phyloP scores from a whole-genome alignment of 495 filamentous ascomycete genomes.

The Penicillium taxi region DNA sequence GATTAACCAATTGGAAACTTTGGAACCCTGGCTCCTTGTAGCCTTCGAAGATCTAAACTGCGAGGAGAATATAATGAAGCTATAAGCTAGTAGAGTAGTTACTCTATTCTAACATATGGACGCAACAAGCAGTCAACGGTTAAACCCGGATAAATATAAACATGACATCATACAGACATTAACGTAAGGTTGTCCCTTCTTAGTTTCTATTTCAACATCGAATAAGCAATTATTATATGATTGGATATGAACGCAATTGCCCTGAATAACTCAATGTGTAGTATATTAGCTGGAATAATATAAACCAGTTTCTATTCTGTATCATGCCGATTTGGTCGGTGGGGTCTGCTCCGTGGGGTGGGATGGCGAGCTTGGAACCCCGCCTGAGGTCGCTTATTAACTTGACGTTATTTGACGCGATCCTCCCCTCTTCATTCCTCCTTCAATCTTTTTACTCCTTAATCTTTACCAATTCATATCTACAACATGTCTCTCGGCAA shows the following conservation, averaged over 20 bases:
- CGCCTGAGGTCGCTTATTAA: conserved; percentile 9
- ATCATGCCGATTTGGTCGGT: conserved; percentile 11
- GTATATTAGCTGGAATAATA: too few species aligned
- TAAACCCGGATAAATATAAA: conserved; percentile 12
- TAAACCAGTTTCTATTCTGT: neutral
- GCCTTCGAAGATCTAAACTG: too few species aligned
- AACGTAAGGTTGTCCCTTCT: too few species aligned
- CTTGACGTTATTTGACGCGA: conserved; percentile 11
- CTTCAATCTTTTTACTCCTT: conserved; percentile 4
- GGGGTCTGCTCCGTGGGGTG: conserved; percentile 18
- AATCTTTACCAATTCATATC: neutral
- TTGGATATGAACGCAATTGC: neutral
- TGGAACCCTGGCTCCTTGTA: too few species aligned
- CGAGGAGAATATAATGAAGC: too few species aligned
- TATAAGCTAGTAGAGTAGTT: too few species aligned
- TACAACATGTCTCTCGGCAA: conserved; percentile 42
- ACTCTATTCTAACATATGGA: too few species aligned
- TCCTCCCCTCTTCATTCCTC: conserved; percentile 2
- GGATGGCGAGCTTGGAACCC: conserved; percentile 9
- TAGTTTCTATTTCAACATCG: neutral
- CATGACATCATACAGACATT: conserved; percentile 13
- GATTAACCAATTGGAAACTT: too few species aligned
- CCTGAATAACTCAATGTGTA: neutral
- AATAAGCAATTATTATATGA: neutral
- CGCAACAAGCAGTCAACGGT: too few species aligned